Evolutionary conservation across 495 filamentous ascomycete species (phyloP).

Genomic region (Talaromyces ruber): DNA sequence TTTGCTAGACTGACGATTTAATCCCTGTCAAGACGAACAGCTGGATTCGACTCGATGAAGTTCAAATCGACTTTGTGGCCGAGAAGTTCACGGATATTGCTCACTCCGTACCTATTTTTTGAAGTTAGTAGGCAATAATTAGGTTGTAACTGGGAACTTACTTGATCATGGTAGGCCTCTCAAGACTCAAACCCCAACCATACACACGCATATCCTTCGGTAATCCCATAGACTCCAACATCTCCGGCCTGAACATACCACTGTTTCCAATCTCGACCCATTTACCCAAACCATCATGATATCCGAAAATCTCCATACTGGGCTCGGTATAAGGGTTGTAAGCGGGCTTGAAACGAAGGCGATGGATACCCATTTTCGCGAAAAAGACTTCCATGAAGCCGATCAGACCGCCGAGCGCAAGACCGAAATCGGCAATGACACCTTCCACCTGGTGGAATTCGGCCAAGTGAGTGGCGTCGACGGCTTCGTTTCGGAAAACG

Average conservation of each 20-base stretch:
- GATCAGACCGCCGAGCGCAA: slow-evolving; percentile 88
- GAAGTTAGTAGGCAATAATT: not conserved
- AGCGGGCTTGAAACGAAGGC: slow-evolving; percentile 90
- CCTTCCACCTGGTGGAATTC: slow-evolving; percentile 99
- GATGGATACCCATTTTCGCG: slow-evolving; percentile 83
- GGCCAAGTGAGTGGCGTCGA: slow-evolving; percentile 91
- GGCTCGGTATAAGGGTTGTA: slow-evolving; percentile 99
- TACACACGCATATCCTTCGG: slow-evolving; percentile 83
- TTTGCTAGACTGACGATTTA: slow-evolving; percentile 23
- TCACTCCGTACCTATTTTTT: slow-evolving; percentile 54
- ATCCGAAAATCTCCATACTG: slow-evolving; percentile 92
- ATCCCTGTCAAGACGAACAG: slow-evolving; percentile 69
- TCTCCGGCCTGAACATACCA: slow-evolving; percentile 96
- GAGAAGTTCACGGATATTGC: slow-evolving; percentile 76
- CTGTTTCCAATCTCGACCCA: slow-evolving; percentile 97
- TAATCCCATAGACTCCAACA: slow-evolving; percentile 84
- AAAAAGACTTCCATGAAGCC: slow-evolving; percentile 98
- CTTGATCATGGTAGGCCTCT: slow-evolving; percentile 98
- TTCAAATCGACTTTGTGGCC: slow-evolving; percentile 79
- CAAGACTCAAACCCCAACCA: slow-evolving; percentile 83
- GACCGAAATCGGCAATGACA: slow-evolving; percentile 89
- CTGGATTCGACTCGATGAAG: slow-evolving; percentile 76
- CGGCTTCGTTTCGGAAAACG: slow-evolving; percentile 92
- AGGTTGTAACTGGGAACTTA: slow-evolving; percentile 22
- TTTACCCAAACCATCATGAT: slow-evolving; percentile 81